Evolutionary conservation across 2,329 filamentous ascomycete genomes (phyloP).

Genomic region (Botrytis medusae): DNA sequence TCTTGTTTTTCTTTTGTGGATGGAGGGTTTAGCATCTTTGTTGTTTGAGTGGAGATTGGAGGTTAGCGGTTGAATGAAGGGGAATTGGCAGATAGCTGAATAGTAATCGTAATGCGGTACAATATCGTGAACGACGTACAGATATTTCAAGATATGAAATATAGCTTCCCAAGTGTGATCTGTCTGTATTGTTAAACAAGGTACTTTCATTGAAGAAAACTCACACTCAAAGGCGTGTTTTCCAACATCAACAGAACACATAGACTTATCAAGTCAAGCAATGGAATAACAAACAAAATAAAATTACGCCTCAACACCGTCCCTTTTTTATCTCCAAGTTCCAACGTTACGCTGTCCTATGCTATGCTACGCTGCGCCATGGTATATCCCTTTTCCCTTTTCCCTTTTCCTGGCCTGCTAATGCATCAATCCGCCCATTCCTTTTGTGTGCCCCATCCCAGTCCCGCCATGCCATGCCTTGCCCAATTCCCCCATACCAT

Average conservation of each 20-base stretch:
- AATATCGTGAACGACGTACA: not conserved
- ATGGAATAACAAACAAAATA: not conserved
- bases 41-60: not conserved
- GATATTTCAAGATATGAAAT: not conserved
- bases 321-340: not conserved
- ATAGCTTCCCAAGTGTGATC: not conserved
- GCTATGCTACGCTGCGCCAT: not conserved
- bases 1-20: not conserved
- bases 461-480: not conserved
- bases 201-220: not conserved
- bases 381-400: not conserved
- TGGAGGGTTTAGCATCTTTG: not conserved
- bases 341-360: not conserved
- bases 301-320: not conserved
- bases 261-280: not conserved
- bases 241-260: no score
- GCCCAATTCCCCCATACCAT: not conserved
- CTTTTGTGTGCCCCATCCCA: not conserved
- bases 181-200: not conserved
- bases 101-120: not conserved
- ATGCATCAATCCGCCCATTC: not conserved
- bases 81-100: not conserved
- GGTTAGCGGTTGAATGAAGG: not conserved
- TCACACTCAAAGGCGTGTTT: not conserved
- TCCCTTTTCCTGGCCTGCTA: not conserved